Conservation (phyloP, 176 grass and related monocot genomes). For the Cymbopogon citratus region DNA sequence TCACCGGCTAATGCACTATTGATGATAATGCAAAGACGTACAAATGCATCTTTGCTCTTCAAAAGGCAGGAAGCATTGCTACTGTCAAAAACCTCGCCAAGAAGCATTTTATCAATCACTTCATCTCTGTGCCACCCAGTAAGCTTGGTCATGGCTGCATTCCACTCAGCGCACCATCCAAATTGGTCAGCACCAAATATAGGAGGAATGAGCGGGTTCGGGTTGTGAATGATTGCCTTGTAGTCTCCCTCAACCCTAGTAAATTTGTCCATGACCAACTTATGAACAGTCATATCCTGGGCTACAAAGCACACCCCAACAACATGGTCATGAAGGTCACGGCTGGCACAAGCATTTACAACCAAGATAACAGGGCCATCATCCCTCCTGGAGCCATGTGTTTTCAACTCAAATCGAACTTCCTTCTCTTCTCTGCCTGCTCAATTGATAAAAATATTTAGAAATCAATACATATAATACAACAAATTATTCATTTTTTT, state of each 20-base stretch:
- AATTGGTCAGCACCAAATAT: conserved; percentile 92
- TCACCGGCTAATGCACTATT: conserved; percentile 71
- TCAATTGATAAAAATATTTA: conserved; percentile 8
- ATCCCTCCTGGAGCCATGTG: no score
- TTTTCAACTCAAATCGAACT: conserved; percentile 19
- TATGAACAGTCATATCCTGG: conserved; percentile 37
- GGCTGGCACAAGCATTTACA: no score
- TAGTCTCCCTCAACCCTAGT: conserved; percentile 85
- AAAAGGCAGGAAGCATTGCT: conserved; percentile 50
- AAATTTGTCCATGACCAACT: conserved; percentile 79
- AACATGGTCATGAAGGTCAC: no score
- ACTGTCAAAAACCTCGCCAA: conserved; percentile 79
- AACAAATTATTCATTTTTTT: not conserved
- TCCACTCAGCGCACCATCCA: conserved; percentile 94
- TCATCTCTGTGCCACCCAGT: conserved; percentile 23
- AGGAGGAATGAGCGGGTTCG: conserved; percentile 76
- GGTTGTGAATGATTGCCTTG: conserved; percentile 81
- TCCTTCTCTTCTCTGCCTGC: conserved; percentile 82
- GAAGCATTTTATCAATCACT: conserved; percentile 75
- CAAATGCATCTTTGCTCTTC: conserved; percentile 67
- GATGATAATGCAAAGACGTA: conserved; percentile 63
- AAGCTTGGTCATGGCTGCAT: conserved; percentile 83
- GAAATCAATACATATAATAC: no score
- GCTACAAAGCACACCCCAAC: no score
- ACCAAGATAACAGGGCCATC: no score